Conservation (phyloP, 2,329 filamentous ascomycete genomes). For the Trichoderma sp. region DNA sequence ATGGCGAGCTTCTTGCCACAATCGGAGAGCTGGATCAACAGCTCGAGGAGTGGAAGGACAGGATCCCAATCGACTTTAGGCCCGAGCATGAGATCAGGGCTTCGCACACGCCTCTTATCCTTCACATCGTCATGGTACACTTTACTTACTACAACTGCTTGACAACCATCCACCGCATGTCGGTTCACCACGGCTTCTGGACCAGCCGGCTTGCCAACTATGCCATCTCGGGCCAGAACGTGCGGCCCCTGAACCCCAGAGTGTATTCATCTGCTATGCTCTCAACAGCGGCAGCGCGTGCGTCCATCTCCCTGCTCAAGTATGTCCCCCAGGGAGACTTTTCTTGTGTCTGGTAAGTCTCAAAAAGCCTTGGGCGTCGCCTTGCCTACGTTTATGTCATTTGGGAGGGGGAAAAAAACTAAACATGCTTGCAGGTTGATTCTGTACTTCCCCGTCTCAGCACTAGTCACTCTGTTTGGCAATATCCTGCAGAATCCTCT, state of each 20-base stretch:
- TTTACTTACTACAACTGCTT: constrained; percentile 98
- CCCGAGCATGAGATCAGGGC: constrained; percentile 96
- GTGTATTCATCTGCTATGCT: constrained; percentile 93
- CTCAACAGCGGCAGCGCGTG: constrained; percentile 88
- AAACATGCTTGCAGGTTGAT: constrained; percentile 65
- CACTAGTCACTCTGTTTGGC: constrained; percentile 91
- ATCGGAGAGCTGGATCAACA: constrained; percentile 92
- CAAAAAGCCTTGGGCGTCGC: too few relatives aligned
- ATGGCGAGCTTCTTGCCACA: constrained; percentile 89
- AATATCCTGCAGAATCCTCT: constrained; percentile 96
- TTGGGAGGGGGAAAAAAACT: not conserved
- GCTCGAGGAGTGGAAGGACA: constrained; percentile 94
- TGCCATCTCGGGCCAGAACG: constrained; percentile 91
- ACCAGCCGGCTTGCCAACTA: constrained; percentile 93
- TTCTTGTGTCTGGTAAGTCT: constrained; percentile 83
- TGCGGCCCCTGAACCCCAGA: constrained; percentile 84
- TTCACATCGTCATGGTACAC: constrained; percentile 92
- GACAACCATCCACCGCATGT: constrained; percentile 98
- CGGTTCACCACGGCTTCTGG: constrained; percentile 97
- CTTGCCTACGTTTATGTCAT: not conserved
- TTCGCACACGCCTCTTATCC: constrained; percentile 86
- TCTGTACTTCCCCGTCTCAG: constrained; percentile 93
- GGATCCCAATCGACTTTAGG: constrained; percentile 92
- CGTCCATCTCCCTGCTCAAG: constrained; percentile 90
- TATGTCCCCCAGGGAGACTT: constrained; percentile 96